Conservation (phyloP, 352 stramenopile species). For the Phytophthora aleatoria region DNA sequence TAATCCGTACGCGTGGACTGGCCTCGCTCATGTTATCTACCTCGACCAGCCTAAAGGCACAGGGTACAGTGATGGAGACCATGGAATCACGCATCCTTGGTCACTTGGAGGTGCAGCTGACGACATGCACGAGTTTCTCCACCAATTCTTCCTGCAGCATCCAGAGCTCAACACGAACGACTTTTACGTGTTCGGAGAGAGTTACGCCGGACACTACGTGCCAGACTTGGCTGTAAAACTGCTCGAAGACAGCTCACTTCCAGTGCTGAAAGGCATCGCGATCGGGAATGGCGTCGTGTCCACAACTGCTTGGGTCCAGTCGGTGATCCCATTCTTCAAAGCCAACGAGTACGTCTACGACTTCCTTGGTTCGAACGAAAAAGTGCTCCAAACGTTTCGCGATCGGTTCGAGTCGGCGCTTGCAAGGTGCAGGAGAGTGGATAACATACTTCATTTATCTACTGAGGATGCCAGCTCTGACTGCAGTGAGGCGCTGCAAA, state of each 20-base stretch:
- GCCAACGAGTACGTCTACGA: constrained; percentile 50
- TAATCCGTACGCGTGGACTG: constrained; percentile 96
- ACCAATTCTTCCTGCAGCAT: constrained; percentile 58
- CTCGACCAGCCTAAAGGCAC: constrained; percentile 94
- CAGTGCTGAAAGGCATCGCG: constrained; percentile 78
- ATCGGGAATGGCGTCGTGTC: constrained; percentile 86
- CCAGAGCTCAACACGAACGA: constrained; percentile 43
- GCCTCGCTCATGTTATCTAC: constrained; percentile 95
- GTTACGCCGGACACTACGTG: constrained; percentile 95
- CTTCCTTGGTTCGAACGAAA: constrained; percentile 33
- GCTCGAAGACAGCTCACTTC: constrained; percentile 42
- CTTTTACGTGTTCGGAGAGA: constrained; percentile 96
- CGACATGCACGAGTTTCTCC: constrained; percentile 59
- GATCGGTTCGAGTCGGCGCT: constrained; percentile 28
- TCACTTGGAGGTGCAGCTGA: constrained; percentile 48
- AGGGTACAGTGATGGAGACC: constrained; percentile 52
- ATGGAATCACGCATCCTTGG: constrained; percentile 37
- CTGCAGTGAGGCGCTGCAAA: constrained; percentile 32
- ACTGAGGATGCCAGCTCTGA: background rate
- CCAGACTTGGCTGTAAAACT: constrained; percentile 88
- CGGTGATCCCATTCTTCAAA: constrained; percentile 54
- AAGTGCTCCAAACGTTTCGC: constrained; percentile 5
- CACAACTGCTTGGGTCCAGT: constrained; percentile 46
- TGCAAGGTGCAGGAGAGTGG: constrained; percentile 12
- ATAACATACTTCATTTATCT: background rate